Evolutionary conservation across 192 early-diverging fungal species (phyloP).

Genomic region (Thamnidium elegans): DNA sequence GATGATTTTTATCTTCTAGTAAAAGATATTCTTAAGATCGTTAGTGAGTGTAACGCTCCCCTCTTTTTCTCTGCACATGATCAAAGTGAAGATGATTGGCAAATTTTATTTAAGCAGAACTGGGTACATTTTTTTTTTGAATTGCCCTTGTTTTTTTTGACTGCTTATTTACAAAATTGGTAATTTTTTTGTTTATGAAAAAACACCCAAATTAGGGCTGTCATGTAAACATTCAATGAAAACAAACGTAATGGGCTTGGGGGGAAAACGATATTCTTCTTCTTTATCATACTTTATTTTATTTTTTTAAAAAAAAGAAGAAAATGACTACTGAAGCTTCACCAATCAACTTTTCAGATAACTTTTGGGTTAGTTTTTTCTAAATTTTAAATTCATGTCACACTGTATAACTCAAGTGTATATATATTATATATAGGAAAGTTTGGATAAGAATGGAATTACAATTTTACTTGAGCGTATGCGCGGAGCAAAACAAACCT

Average conservation of each 20-base stretch:
- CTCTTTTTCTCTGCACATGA: not conserved
- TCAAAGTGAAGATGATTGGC: not conserved
- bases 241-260: too few species aligned
- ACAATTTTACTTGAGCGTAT: constrained; percentile 13
- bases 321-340: not conserved
- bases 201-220: too few species aligned
- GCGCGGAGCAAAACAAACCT: constrained; percentile 21
- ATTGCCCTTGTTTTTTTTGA: not conserved
- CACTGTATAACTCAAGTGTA: not conserved
- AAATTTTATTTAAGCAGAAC: not conserved
- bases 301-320: not conserved
- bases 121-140: not conserved
- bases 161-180: too few species aligned
- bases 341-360: constrained; percentile 11
- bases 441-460: constrained; percentile 13
- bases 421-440: constrained; percentile 11
- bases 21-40: not conserved
- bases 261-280: too few species aligned
- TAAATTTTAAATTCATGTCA: not conserved
- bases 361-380: constrained; percentile 15
- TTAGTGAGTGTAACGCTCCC: not conserved
- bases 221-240: too few species aligned
- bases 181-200: too few species aligned
- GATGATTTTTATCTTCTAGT: too few species aligned
- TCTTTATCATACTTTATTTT: not conserved